Evolutionary conservation across 345 rosid species (phyloP), one percentile per base, ranked within the genome.

Genomic region (Conringia planisiliqua): DNA sequence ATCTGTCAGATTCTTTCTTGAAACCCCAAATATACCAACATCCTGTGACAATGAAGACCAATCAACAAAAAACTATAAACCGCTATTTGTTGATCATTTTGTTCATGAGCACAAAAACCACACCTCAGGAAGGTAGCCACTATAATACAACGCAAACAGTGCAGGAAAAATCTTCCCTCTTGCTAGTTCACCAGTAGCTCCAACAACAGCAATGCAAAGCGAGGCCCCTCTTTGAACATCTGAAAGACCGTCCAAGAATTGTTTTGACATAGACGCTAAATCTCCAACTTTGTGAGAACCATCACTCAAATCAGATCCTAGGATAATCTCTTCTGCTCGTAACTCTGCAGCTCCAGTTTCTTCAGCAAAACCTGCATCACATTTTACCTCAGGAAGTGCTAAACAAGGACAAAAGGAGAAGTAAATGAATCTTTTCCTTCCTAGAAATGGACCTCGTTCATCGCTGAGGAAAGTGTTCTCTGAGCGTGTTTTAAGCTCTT

Each of bases 91-190:
- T 16, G 22, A 50, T 30, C 4, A 20, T 7, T 10, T 60, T 60
- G 57, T 44, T 47, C 14, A 67, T n/a, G 27, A 59, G 68, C 52
- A 38, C 1, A n/a, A 10, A 50, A 59, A 18, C 46, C 72, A 71
- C 71, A 89, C 97, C 95, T 91, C 85, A 36, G 91, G 90, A 78
- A 89, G 86, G 84, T 87, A 87, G 42, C 95, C 95, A 54, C 88
- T 89, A 62, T 85, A 86, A 71, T 84, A 89, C 67, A 91, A 79
- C 22, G 97, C 95, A 82, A 89, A 91, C 46, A 91, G 61, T 50
- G 93, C 95, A 5, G 88, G 93, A 47, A 89, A 91, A 70, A 86
- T 82, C 79, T 87, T 87, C 40, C 76, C 68, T 72, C 80, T 85
- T 30, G 97, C 93, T 44, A 89, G 79, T 70, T 86, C 95, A 63